Base-by-base conservation (phyloP, 306 rosid genomes). In the Acacia acuminata region DNA sequence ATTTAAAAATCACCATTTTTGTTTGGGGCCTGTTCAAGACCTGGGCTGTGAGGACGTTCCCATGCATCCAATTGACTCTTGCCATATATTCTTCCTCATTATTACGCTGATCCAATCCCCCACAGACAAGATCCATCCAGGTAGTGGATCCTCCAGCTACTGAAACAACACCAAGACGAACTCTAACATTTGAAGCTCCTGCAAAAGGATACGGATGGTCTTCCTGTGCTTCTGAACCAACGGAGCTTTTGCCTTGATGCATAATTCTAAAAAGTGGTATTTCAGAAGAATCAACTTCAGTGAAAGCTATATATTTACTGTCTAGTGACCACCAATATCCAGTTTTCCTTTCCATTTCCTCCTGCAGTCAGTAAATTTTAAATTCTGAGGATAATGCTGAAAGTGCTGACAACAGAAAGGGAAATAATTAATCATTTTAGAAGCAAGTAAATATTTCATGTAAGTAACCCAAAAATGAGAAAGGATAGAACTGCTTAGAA, bases 291-390 rank as follows among this genome's bases (percentile, higher is more conserved):
- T 96, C 97, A 72, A 94, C 97, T 90, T 94, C 90, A 20, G 98
- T 90, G 81, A 96, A 96, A 8, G 98, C 98, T 78, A 96, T 89
- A 80, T 84, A 96, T 87, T 92, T 94, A 85, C 98, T 77, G 83
- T 96, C 97, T 68, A 91, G 89, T 25, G 99, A 96, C 99, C 99
- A 96, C 98, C 99, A 96, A 85, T 94, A 96, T 67, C 99, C 99
- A 78, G 83, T 90, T 87, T 94, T 96, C 71, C 99, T 85, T 66
- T 96, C 97, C 98, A 96, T 96, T 88, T 96, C 99, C 89, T 96
- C 99, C 99, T 96, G 93, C 67, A 85, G 82, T 81, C 72, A 88
- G 67, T 38, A 86, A 83, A 76, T 71, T 36, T 48, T 20, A 47
- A 69, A 83, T 82, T 32, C 43, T 25, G 76, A 70, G 67, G 77